Percentiles rank a stretch among this genome's conserved stretches.
These are phyloP conservation scores for Diplocarpon mali DNA, from an alignment of 2,329 filamentous ascomycete species.

Conservation along the genomic window DNA sequence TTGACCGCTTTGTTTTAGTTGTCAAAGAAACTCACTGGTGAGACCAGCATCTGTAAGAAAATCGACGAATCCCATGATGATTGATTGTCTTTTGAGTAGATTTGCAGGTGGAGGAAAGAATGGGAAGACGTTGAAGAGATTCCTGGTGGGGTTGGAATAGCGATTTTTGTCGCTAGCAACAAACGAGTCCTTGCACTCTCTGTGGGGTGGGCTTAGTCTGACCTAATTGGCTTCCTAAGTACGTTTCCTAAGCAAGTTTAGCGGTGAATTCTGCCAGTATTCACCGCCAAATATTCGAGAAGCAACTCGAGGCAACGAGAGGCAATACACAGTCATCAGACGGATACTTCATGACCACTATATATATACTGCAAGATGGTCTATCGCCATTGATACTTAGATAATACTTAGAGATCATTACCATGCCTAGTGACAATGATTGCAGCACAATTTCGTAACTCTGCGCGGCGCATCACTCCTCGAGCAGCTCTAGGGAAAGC, in stretches of 20 bases:
- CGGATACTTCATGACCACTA: not conserved
- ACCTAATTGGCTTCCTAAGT: too few relatives aligned
- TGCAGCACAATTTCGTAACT: slow-evolving; percentile 18
- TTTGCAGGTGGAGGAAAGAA: slow-evolving; percentile 1
- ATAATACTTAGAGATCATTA: too few relatives aligned
- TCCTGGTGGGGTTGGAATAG: slow-evolving; percentile 3
- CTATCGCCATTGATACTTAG: too few relatives aligned
- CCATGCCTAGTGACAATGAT: slow-evolving; percentile 10
- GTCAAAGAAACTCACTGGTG: slow-evolving; percentile 33
- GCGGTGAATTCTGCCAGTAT: too few relatives aligned
- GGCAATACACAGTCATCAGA: not conserved
- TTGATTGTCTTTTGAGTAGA: slow-evolving; percentile 3
- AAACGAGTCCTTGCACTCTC: too few relatives aligned
- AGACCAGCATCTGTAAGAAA: slow-evolving; percentile 55
- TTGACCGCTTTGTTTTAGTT: slow-evolving; percentile 4
- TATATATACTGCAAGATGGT: not conserved
- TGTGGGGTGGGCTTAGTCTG: not conserved
- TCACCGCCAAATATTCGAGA: too few relatives aligned
- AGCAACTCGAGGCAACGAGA: too few relatives aligned
- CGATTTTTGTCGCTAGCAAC: too few relatives aligned
- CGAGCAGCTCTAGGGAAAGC: slow-evolving; percentile 9
- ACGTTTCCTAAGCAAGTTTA: too few relatives aligned
- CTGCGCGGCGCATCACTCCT: slow-evolving; percentile 21
- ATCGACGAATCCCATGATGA: slow-evolving; percentile 57
- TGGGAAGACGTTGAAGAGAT: slow-evolving; percentile 6